Evolutionary conservation across 345 rosid genomes (phyloP).

Genomic region (Pistacia integerrima): DNA sequence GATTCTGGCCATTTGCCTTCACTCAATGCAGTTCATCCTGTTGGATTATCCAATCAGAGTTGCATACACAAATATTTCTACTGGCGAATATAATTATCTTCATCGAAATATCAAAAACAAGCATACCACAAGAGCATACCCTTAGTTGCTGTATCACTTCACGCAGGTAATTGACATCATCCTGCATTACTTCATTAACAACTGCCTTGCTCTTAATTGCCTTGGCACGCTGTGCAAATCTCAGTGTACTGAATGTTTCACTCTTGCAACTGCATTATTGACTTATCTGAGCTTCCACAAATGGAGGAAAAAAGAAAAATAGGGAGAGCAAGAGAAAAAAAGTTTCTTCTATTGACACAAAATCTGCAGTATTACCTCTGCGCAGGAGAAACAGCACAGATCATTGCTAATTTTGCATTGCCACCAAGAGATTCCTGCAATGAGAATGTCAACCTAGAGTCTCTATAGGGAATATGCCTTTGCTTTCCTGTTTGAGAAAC

Average conservation of each 20-base stretch:
- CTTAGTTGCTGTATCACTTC: slow-evolving; percentile 87
- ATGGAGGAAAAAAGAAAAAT: neutral
- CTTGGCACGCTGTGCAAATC: slow-evolving; percentile 99
- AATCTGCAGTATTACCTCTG: slow-evolving; percentile 58
- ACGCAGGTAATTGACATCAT: slow-evolving; percentile 85
- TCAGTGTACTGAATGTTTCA: slow-evolving; percentile 91
- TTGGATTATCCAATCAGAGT: slow-evolving; percentile 25
- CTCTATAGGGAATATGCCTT: slow-evolving; percentile 99
- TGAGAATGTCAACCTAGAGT: slow-evolving; percentile 92
- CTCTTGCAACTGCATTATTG: slow-evolving; percentile 76
- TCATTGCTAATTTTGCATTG: slow-evolving; percentile 96
- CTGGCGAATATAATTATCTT: neutral
- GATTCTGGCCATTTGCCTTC: slow-evolving; percentile 70
- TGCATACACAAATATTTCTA: neutral
- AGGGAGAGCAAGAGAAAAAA: slow-evolving; percentile 5
- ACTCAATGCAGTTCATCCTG: slow-evolving; percentile 93
- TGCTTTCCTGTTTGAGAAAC: slow-evolving; percentile 94
- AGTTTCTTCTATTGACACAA: slow-evolving; percentile 10
- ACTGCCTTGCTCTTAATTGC: slow-evolving; percentile 92
- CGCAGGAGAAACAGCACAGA: slow-evolving; percentile 93
- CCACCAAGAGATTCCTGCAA: slow-evolving; percentile 99
- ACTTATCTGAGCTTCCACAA: slow-evolving; percentile 22
- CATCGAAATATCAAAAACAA: neutral
- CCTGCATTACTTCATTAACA: slow-evolving; percentile 96
- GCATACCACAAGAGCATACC: slow-evolving; percentile 41